A percentile compares a stretch with the other conserved stretches of the same genome.
Conservation (phyloP, 1,284 basidiomycete species). For the Ustilago vetiveriae region DNA sequence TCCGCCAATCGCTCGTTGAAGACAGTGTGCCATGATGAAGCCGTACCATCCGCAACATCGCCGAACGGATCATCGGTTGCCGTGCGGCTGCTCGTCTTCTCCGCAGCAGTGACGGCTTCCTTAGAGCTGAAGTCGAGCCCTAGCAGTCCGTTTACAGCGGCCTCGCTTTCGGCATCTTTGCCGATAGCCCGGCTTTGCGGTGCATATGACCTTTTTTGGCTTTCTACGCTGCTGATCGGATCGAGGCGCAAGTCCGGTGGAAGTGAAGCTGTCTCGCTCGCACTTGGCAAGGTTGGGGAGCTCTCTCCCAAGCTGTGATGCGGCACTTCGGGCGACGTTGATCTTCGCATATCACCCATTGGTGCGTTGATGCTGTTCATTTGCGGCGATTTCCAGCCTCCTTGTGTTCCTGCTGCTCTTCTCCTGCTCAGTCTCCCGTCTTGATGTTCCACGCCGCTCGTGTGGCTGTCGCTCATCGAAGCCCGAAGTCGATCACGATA, state of each 20-base stretch:
- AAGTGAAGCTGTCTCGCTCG: conserved; percentile 9
- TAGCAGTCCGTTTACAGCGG: conserved; percentile 18
- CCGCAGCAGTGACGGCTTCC: neutral
- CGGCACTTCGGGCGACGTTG: conserved; percentile 26
- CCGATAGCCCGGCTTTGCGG: neutral
- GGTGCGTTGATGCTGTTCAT: conserved; percentile 3
- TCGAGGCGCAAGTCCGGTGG: no score
- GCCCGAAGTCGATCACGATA: conserved; percentile 29
- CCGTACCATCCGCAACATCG: conserved; percentile 24
- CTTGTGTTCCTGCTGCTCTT: neutral
- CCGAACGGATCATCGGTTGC: conserved; percentile 17
- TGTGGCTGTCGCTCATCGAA: conserved; percentile 19
- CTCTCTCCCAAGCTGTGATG: conserved; percentile 26
- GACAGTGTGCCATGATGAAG: conserved; percentile 43
- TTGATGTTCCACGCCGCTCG: neutral
- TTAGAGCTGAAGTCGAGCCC: conserved; percentile 27
- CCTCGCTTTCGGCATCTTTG: conserved; percentile 5
- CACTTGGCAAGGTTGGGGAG: conserved; percentile 22
- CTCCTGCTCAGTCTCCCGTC: conserved; percentile 18
- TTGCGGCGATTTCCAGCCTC: neutral
- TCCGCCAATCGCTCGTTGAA: conserved; percentile 16
- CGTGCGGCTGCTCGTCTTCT: neutral
- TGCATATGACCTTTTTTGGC: neutral
- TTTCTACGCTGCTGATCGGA: no score
- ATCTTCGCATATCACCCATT: conserved; percentile 9